Percentiles rank a stretch among this genome's conserved stretches.
Evolutionary conservation across 768 basidiomycete genomes (phyloP).

Genomic region (Auricularia cornea): DNA sequence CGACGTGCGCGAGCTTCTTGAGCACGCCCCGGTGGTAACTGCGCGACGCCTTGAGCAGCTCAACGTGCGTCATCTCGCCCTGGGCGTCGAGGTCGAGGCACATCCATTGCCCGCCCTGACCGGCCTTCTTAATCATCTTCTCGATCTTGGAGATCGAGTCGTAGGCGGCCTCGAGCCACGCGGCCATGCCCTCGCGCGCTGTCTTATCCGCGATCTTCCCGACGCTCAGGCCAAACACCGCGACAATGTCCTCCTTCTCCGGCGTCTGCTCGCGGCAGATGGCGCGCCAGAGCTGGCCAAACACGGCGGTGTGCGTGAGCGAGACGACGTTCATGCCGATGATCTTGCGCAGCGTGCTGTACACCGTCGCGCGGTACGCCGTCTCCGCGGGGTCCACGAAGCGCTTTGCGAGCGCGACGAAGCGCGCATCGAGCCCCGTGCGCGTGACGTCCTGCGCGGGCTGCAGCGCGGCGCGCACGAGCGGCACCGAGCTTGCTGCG

Average conservation of each 20-base stretch:
- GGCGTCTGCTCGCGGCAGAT: slow-evolving; percentile 17
- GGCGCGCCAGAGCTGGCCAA: slow-evolving; percentile 25
- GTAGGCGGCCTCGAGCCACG: slow-evolving; percentile 21
- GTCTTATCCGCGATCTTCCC: slow-evolving; percentile 13
- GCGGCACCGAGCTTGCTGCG: background rate
- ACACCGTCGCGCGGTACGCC: slow-evolving; percentile 15
- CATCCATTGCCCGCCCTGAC: slow-evolving; percentile 11
- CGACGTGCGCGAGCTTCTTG: slow-evolving; percentile 18
- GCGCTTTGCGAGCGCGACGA: slow-evolving; percentile 15
- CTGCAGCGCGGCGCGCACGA: background rate
- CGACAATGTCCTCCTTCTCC: slow-evolving; percentile 13
- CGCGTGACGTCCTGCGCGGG: background rate
- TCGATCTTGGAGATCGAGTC: slow-evolving; percentile 20
- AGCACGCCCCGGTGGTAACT: slow-evolving; percentile 18
- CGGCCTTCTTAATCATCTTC: slow-evolving; percentile 13
- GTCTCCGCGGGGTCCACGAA: slow-evolving; percentile 14
- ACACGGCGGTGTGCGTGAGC: slow-evolving; percentile 20
- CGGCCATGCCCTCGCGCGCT: slow-evolving; percentile 14
- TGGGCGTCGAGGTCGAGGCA: slow-evolving; percentile 23
- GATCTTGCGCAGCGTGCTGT: slow-evolving; percentile 15
- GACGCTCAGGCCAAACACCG: slow-evolving; percentile 16
- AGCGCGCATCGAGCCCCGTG: background rate
- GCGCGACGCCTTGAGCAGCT: slow-evolving; percentile 21
- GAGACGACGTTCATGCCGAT: slow-evolving; percentile 19
- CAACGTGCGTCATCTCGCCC: slow-evolving; percentile 19